A percentile compares a stretch with the other conserved stretches of the same genome.
Evolutionary conservation across 352 stramenopile species (phyloP).

Genomic region (Globisporangium iwayamae): DNA sequence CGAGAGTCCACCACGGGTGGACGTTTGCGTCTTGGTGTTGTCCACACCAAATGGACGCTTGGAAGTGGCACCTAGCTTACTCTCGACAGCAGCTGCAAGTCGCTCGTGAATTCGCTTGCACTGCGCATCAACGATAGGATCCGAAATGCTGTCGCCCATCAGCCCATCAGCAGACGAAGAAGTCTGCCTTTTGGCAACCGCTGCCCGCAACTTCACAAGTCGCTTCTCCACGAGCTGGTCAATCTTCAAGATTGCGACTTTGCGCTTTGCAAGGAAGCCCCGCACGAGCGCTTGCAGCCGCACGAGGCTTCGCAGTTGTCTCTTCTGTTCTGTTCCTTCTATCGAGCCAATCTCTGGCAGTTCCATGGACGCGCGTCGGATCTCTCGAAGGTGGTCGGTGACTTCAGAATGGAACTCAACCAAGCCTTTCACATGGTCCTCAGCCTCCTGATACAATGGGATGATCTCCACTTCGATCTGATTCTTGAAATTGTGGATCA

Average conservation of each 20-base stretch:
- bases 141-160: neutral
- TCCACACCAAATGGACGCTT: neutral
- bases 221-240: conserved; percentile 49
- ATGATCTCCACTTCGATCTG: conserved; percentile 43
- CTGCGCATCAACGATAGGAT: conserved; percentile 11
- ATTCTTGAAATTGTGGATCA: conserved; percentile 23
- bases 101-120: conserved; percentile 18
- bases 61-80: conserved; percentile 12
- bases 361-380: conserved; percentile 27
- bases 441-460: conserved; percentile 21
- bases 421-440: conserved; percentile 31
- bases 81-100: conserved; percentile 17
- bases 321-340: neutral
- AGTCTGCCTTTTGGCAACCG: conserved; percentile 18
- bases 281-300: conserved; percentile 44
- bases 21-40: neutral
- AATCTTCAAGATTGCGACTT: conserved; percentile 37
- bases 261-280: conserved; percentile 40
- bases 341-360: neutral
- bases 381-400: conserved; percentile 26
- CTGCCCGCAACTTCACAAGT: conserved; percentile 26
- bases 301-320: conserved; percentile 21
- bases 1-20: conserved; percentile 12
- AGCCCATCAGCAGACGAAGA: neutral
- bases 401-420: conserved; percentile 31